These are phyloP conservation scores for Spinellus fusiger DNA, from an alignment of 192 early-diverging fungal genomes.

Conservation along the genomic window DNA sequence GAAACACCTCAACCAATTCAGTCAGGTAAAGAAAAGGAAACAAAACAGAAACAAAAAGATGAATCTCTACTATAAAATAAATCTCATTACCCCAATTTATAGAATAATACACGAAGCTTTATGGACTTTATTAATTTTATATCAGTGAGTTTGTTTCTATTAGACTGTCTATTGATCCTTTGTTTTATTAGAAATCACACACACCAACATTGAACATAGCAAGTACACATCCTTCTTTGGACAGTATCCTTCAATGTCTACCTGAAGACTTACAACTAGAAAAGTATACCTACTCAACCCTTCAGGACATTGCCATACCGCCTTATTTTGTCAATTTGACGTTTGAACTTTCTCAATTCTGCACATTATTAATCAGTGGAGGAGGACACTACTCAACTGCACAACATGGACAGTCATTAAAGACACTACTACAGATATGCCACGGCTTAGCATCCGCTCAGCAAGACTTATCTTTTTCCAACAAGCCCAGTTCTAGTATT, in stretches of 20 bases:
- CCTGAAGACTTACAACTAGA: not conserved
- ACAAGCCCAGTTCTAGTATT: not conserved
- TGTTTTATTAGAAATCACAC: not conserved
- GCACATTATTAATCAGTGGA: not conserved
- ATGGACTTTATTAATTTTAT: slow-evolving; percentile 60
- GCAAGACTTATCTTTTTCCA: not conserved
- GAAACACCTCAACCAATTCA: slow-evolving; percentile 58
- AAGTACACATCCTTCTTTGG: not conserved
- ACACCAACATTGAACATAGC: not conserved
- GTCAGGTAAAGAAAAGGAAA: slow-evolving; percentile 31
- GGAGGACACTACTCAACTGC: not conserved
- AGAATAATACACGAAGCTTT: slow-evolving; percentile 50
- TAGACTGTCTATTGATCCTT: not conserved
- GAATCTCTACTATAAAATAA: not conserved
- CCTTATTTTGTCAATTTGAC: slow-evolving; percentile 21
- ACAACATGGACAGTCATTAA: not conserved
- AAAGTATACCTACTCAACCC: not conserved
- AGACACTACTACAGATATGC: not conserved
- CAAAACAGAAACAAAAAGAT: not conserved
- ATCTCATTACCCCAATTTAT: slow-evolving; percentile 2
- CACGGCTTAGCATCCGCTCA: not conserved
- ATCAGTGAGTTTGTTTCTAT: slow-evolving; percentile 28
- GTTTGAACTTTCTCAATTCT: slow-evolving; percentile 17
- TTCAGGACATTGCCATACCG: slow-evolving; percentile 16
- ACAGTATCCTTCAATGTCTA: not conserved